Evolutionary conservation across 306 rosid species (phyloP).

Genomic region (Trifolium pratense): DNA sequence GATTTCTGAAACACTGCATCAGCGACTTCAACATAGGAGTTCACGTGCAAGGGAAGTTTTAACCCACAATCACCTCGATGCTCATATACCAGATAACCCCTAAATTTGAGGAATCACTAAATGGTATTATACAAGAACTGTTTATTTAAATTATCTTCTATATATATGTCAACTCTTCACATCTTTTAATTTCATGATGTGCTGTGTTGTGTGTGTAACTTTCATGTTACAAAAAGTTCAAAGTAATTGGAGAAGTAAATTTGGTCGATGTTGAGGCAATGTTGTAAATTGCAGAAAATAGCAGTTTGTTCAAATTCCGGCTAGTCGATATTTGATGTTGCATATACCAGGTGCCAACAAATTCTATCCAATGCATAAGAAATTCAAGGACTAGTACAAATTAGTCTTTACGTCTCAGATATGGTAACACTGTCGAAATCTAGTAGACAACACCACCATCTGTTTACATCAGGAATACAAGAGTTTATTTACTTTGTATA

Average conservation of each 20-base stretch:
- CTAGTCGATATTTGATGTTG: no score
- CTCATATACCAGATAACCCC: conserved; percentile 40
- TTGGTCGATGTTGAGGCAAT: not conserved
- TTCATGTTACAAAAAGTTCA: not conserved
- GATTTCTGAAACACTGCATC: conserved; percentile 90
- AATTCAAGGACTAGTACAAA: no score
- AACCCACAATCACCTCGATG: conserved; percentile 54
- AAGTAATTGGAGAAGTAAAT: not conserved
- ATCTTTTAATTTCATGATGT: conserved; percentile 1
- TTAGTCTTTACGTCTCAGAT: no score
- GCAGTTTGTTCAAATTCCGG: no score
- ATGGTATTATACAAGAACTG: not conserved
- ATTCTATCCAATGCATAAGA: not conserved
- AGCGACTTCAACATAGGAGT: conserved; percentile 90
- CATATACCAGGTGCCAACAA: not conserved
- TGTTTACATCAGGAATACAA: no score
- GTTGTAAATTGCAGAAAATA: no score
- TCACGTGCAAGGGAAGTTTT: conserved; percentile 75
- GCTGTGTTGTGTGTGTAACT: not conserved
- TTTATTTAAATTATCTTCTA: not conserved
- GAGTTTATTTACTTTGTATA: no score
- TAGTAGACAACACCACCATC: not conserved
- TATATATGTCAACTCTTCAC: not conserved
- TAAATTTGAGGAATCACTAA: conserved; percentile 23
- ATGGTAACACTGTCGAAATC: no score